These are phyloP conservation scores for Pleurotus salmoneostramineus DNA, from an alignment of 768 basidiomycete genomes.

Conservation along the genomic window DNA sequence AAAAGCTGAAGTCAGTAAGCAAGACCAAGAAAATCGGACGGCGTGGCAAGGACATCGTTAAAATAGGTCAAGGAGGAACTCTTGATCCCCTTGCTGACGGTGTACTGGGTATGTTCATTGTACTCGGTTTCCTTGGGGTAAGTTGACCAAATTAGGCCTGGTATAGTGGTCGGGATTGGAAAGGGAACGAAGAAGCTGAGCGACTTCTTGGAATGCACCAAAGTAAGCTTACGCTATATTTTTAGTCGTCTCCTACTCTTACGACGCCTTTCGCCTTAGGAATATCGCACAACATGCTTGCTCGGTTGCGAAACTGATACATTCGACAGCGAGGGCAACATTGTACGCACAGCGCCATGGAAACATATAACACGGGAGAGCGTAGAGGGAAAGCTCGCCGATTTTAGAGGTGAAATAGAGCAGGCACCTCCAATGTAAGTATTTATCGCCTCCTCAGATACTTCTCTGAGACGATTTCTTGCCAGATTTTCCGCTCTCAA, in stretches of 20 bases:
- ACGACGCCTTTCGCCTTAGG: slow-evolving; percentile 38
- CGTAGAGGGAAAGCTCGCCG: slow-evolving; percentile 62
- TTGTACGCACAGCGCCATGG: slow-evolving; percentile 76
- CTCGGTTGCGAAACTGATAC: slow-evolving; percentile 94
- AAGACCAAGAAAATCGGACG: slow-evolving; percentile 41
- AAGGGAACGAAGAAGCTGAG: slow-evolving; percentile 85
- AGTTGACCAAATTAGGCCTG: background rate
- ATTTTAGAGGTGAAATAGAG: slow-evolving; percentile 82
- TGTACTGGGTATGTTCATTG: slow-evolving; percentile 64
- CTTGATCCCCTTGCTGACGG: slow-evolving; percentile 96
- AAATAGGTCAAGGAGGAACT: slow-evolving; percentile 93
- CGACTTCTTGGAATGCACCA: slow-evolving; percentile 84
- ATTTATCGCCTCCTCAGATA: background rate
- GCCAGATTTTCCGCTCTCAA: slow-evolving; percentile 94
- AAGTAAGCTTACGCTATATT: slow-evolving; percentile 43
- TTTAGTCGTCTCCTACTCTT: background rate
- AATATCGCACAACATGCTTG: slow-evolving; percentile 87
- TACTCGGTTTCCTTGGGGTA: background rate
- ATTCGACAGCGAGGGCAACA: slow-evolving; percentile 87
- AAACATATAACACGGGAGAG: slow-evolving; percentile 76
- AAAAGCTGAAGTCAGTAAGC: slow-evolving; percentile 43
- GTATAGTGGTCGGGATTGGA: slow-evolving; percentile 81
- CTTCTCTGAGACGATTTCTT: slow-evolving; percentile 8
- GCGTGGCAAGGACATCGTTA: slow-evolving; percentile 50
- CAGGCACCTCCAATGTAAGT: slow-evolving; percentile 90